Conservation (phyloP, 495 filamentous ascomycete genomes). For the Podospora sp. region DNA sequence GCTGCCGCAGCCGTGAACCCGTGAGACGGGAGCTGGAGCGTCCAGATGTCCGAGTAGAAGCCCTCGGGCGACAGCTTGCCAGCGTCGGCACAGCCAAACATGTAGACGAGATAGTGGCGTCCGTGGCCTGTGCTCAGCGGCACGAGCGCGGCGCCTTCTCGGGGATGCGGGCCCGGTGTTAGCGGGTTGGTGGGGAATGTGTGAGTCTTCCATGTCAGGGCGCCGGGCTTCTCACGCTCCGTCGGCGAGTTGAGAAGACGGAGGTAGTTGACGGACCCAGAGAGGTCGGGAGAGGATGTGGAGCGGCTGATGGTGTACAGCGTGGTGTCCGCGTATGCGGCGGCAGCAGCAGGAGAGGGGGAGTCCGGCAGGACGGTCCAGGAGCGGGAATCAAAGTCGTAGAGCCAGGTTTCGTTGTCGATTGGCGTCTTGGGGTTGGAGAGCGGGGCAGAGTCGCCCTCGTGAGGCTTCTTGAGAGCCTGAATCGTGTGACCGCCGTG, state of each 20-base stretch:
- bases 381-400: constrained; percentile 40
- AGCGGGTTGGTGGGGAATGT: constrained; percentile 52
- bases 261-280: constrained; percentile 47
- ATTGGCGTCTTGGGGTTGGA: constrained; percentile 3
- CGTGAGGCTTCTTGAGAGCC: background rate
- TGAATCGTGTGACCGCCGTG: constrained; percentile 37
- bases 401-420: constrained; percentile 50
- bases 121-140: constrained; percentile 54
- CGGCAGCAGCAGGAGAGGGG: constrained; percentile 37
- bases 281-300: constrained; percentile 19
- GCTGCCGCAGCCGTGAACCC: constrained; percentile 49
- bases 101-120: constrained; percentile 54
- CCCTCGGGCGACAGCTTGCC: background rate
- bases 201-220: constrained; percentile 45
- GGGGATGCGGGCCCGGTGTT: constrained; percentile 47
- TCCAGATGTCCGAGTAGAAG: constrained; percentile 52
- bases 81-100: constrained; percentile 45
- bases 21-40: constrained; percentile 53
- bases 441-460: background rate
- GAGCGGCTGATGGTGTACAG: constrained; percentile 49
- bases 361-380: constrained; percentile 51
- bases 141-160: constrained; percentile 47
- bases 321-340: constrained; percentile 43
- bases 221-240: constrained; percentile 34
- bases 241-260: constrained; percentile 35